Evolutionary conservation across 768 basidiomycete species (phyloP), one percentile per base, ranked within the genome.

Genomic region (Cystoderma amianthinum): DNA sequence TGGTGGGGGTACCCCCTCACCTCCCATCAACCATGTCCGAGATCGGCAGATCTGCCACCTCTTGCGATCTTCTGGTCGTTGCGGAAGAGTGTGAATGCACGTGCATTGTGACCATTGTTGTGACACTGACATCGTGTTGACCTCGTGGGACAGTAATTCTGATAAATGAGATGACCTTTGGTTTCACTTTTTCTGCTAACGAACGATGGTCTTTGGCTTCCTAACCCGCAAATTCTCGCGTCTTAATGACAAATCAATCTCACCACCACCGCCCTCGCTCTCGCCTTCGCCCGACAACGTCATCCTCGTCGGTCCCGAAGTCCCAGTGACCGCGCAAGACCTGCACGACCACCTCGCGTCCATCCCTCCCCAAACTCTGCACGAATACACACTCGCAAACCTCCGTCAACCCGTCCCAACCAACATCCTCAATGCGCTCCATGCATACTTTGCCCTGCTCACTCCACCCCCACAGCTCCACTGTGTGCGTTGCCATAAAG

Each of bases 401-500:
- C 18, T 36, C 12, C 18, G 6, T 9, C 34, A 7, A 36, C 7
- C 9, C 6, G 9, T 36, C 18, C 34, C 34, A n/a, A 17, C 7
- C 7, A 9, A 36, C 7, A 36, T 19, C 12, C 6, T 36, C 18
- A 7, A 17, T 36, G 58, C 69, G 13, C 63, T 88, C 4, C 62
- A 72, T 2, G 34, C 63, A 0, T 88, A 88, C 59, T 86, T 86
- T 55, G 57, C 72, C 4, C 53, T 68, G 2, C 77, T 89, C 35
- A 62, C 67, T 0, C 82, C 82, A 0, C 86, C 86, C 1, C 83
- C 82, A 2, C 62, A 64, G 30, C 65, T 85, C 7, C 86, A 90
- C 48, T 90, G 87, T 45, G 71, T 79, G 16, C 75, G 86, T 2
- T 89, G 87, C 55, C 86, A 90, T 57, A 72, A 76, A 38, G 65